Percentiles rank a stretch among this genome's conserved stretches.
These are phyloP conservation scores for Herpetospermum pedunculosum DNA, from an alignment of 306 rosid genomes.

Conservation along the genomic window DNA sequence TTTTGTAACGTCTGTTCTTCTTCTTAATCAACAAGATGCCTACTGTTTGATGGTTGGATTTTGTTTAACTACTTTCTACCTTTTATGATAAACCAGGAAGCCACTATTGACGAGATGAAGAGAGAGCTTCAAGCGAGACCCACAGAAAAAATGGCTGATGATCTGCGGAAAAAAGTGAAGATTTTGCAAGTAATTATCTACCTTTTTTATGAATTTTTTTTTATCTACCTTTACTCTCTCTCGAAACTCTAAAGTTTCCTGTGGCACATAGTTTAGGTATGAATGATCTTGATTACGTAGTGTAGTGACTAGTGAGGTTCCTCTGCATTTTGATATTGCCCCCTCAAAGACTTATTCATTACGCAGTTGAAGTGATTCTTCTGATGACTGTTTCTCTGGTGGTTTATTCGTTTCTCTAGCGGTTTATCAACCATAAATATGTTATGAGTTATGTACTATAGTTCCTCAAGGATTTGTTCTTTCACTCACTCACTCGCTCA, in stretches of 20 bases:
- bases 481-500: not conserved
- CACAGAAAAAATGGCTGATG: constrained; percentile 73
- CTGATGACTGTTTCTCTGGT: not conserved
- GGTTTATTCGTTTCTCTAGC: not conserved
- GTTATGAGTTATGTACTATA: not conserved
- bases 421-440: not conserved
- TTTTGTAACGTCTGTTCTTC: not conserved
- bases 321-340: not conserved
- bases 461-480: not conserved
- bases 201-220: not conserved
- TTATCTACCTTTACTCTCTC: constrained; percentile 6
- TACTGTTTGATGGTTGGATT: not conserved
- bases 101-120: constrained; percentile 65
- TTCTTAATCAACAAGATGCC: not conserved
- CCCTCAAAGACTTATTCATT: not conserved
- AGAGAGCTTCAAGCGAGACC: constrained; percentile 81
- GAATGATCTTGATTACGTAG: not conserved
- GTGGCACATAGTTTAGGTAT: not conserved
- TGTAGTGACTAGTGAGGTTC: not conserved
- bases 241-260: constrained; percentile 13
- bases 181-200: constrained; percentile 63
- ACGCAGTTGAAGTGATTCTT: not conserved
- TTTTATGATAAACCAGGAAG: constrained; percentile 39
- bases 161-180: constrained; percentile 80
- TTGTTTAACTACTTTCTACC: constrained; percentile 5